These are phyloP conservation scores for Trichosporon coremiiforme DNA, from an alignment of 1,284 basidiomycete genomes.

Conservation along the genomic window DNA sequence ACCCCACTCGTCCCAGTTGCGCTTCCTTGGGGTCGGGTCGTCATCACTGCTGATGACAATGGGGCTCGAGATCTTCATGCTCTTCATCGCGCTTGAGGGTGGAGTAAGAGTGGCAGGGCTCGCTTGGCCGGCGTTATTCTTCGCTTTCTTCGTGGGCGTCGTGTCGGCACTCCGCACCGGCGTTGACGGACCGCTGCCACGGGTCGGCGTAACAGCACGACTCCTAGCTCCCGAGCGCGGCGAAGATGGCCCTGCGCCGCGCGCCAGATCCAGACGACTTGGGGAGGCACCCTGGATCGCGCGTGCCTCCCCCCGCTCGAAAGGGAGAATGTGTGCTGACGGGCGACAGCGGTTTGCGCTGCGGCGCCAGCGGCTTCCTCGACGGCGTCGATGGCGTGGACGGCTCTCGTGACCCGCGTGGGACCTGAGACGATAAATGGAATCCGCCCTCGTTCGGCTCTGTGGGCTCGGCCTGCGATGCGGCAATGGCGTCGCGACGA, in stretches of 20 bases:
- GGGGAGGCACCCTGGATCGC: constrained; percentile 43
- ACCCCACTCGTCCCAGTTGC: constrained; percentile 7
- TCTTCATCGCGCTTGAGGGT: constrained; percentile 23
- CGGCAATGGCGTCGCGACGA: constrained; percentile 14
- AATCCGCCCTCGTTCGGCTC: constrained; percentile 24
- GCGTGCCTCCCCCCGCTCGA: constrained; percentile 46
- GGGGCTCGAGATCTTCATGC: constrained; percentile 8
- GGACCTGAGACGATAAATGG: constrained; percentile 19
- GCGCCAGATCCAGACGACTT: constrained; percentile 19
- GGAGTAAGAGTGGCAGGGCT: background rate
- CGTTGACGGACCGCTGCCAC: constrained; percentile 21
- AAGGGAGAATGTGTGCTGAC: constrained; percentile 33
- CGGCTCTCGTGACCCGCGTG: background rate
- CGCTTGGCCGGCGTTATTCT: background rate
- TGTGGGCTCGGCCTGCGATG: constrained; percentile 20
- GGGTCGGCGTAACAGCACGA: background rate
- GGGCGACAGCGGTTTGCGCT: background rate
- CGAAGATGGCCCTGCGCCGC: constrained; percentile 26
- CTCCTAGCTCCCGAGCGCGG: constrained; percentile 21
- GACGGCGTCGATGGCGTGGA: background rate
- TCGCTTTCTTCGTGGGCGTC: background rate
- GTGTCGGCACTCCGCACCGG: constrained; percentile 19
- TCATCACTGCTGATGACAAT: constrained; percentile 24
- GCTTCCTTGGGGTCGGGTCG: background rate
- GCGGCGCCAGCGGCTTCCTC: background rate